These are phyloP conservation scores for Scutellaria baicalensis DNA, from an alignment of 257 asterid genomes.

Conservation along the genomic window DNA sequence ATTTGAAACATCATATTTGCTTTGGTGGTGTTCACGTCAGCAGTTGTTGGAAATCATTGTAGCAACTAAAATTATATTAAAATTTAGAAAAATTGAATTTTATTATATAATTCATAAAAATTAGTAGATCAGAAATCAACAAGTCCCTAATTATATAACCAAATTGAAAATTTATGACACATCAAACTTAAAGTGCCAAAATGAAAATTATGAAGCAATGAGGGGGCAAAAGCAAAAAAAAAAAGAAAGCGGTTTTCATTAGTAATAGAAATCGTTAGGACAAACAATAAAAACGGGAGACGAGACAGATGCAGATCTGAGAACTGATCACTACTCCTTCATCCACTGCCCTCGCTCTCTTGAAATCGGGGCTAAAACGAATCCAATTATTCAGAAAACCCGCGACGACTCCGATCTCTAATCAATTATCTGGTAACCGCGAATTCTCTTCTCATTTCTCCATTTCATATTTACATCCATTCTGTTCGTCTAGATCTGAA, in stretches of 20 bases:
- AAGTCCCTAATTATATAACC: no score
- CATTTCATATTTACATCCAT: background rate
- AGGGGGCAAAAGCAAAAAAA: background rate
- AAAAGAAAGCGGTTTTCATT: background rate
- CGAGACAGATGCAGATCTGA: slow-evolving; percentile 24
- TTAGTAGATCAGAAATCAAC: no score
- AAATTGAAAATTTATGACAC: background rate
- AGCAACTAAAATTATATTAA: no score
- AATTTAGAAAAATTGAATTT: no score
- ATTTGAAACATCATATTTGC: no score
- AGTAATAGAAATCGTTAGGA: background rate
- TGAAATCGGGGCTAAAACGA: background rate
- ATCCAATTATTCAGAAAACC: background rate
- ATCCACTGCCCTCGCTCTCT: background rate
- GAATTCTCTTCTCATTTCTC: background rate
- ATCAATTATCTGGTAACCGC: slow-evolving; percentile 7
- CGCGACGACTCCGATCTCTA: slow-evolving; percentile 10
- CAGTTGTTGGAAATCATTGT: no score
- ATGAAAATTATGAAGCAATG: background rate
- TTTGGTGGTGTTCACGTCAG: no score
- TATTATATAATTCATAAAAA: no score
- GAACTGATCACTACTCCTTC: slow-evolving; percentile 3
- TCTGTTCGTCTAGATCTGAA: slow-evolving; percentile 23
- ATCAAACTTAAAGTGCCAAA: background rate
- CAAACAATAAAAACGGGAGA: background rate